These are phyloP conservation scores for Globisporangium nagaii DNA, from an alignment of 352 stramenopile genomes.

Conservation along the genomic window DNA sequence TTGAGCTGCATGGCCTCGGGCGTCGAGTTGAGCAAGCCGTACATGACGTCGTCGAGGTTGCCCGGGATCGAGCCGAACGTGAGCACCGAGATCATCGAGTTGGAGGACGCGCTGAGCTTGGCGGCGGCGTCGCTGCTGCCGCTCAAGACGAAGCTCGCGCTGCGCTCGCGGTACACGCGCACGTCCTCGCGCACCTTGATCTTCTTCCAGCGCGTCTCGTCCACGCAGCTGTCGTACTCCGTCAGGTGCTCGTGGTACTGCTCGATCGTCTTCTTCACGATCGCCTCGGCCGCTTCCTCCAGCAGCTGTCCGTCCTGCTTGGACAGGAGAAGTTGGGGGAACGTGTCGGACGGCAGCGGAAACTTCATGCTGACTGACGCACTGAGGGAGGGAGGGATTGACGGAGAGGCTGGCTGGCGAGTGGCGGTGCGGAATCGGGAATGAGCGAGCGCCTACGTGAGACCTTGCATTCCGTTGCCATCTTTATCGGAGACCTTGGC, in stretches of 20 bases:
- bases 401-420: no score
- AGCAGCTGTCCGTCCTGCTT: constrained; percentile 30
- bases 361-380: no score
- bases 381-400: no score
- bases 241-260: constrained; percentile 39
- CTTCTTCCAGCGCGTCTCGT: constrained; percentile 39
- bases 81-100: constrained; percentile 11
- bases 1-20: constrained; percentile 44
- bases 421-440: no score
- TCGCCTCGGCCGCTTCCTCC: constrained; percentile 20
- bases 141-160: not conserved
- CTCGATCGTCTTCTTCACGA: constrained; percentile 35
- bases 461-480: no score
- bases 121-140: not conserved
- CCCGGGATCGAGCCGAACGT: constrained; percentile 22
- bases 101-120: not conserved
- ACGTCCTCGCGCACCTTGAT: constrained; percentile 27
- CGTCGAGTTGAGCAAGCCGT: constrained; percentile 41
- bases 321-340: constrained; percentile 37
- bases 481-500: no score
- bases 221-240: constrained; percentile 21
- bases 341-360: constrained; percentile 26
- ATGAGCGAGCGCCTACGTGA: no score
- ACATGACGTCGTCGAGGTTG: constrained; percentile 52
- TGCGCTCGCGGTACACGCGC: constrained; percentile 7